These are phyloP conservation scores for Suillus brevipes DNA, from an alignment of 768 basidiomycete genomes.

Conservation along the genomic window DNA sequence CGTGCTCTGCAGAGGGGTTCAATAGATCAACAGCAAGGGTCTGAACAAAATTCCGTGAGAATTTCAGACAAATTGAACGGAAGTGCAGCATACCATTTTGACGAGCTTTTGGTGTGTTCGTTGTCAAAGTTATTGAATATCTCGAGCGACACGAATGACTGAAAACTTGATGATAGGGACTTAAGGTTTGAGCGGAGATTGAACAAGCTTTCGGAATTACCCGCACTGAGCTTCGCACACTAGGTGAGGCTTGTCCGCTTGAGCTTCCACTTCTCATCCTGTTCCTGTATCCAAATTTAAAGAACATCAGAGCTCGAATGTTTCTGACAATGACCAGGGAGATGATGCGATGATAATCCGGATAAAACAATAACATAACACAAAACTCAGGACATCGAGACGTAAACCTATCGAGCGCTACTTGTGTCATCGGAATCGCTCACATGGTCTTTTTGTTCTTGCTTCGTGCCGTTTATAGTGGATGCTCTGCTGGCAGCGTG, in stretches of 20 bases:
- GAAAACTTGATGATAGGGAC: slow-evolving; percentile 4
- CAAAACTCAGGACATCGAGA: neutral
- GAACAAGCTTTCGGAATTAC: neutral
- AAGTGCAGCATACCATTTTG: neutral
- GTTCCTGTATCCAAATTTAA: neutral
- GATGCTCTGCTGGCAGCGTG: slow-evolving; percentile 14
- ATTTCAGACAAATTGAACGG: neutral
- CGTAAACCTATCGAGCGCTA: neutral
- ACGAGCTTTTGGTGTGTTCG: neutral
- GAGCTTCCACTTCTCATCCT: no score
- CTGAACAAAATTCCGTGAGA: slow-evolving; percentile 39
- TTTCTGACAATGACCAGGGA: neutral
- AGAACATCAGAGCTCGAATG: neutral
- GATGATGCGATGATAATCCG: neutral
- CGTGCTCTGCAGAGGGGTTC: slow-evolving; percentile 86
- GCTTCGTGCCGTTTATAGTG: slow-evolving; percentile 24
- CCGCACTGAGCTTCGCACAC: neutral
- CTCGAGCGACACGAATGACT: neutral
- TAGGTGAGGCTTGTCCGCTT: no score
- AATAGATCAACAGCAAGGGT: slow-evolving; percentile 97
- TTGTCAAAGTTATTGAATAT: neutral
- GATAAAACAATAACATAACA: neutral
- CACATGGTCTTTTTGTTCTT: slow-evolving; percentile 31
- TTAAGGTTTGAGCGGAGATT: slow-evolving; percentile 8
- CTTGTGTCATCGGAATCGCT: neutral